Evolutionary conservation across 768 basidiomycete genomes (phyloP), one percentile per base, ranked within the genome.

Genomic region (Mrakia gelida): DNA sequence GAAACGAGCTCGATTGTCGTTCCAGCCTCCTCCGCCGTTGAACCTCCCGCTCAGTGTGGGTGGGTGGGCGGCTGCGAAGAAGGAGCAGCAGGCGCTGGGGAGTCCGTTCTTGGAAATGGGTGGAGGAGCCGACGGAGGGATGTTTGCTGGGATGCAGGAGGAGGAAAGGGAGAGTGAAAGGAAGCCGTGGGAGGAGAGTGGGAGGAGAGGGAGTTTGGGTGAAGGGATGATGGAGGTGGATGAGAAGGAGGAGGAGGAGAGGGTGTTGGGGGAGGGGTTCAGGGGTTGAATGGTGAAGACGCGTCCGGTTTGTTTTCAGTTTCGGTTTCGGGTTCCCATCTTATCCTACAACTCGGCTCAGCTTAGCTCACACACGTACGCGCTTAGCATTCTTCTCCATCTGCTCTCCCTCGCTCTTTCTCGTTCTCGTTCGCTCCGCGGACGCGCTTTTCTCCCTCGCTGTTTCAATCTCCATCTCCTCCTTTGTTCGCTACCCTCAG

Each of bases 161-260:
- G 7, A 10, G 18, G 67, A 41, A 3, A 38, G 32, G 45, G 45
- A 45, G 15, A 16, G 45, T 6, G 45, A 45, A 16, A 52, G 49
- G 49, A 52, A 21, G 21, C 49, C 49, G 9, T 52, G 49, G 49
- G 49, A 52, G 49, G 49, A 52, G 3, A 32, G 13, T 41, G 34
- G 16, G 67, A 23, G 34, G 67, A 41, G 15, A 41, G 38, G 49
- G 18, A 52, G 18, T 16, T 16, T 52, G 49, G 18, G 49, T 32
- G 67, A 43, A 5, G 67, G 38, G 38, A 43, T 45, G 67, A 70
- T 70, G 67, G 67, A 70, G 41, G 67, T 70, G 34, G 67, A 70
- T 43, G 67, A 41, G 34, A 41, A 70, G 38, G 41, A 70, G 41
- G 41, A 68, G 67, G 41, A 70, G 23, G 38, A 9, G 10, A 18